Base-by-base conservation (phyloP, 495 filamentous ascomycete genomes). In the Podospora sp. region DNA sequence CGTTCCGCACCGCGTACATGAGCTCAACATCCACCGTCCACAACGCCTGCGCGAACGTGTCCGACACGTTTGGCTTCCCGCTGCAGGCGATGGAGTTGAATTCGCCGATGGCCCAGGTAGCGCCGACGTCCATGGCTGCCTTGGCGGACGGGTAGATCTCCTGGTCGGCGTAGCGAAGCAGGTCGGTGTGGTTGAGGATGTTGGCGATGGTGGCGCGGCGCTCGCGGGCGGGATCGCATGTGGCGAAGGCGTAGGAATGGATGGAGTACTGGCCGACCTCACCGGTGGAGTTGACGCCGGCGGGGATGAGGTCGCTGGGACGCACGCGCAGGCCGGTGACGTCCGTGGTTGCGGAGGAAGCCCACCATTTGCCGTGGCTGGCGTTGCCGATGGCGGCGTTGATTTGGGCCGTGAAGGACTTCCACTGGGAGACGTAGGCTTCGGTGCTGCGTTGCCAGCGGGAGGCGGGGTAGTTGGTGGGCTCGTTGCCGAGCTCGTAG, bases 181-280 rank as follows among this genome's bases (percentile, higher is more conserved):
- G 67, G 24, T 69, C 71, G 26, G 70, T 72, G 50, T 72, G 70
- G 63, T 72, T 73, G 33, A 75, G 71, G 46, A 75, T 61, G 62
- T 75, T 76, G 40, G 70, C 57, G 46, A 72, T 68, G 8, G 74
- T 75, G 8, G 75, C 73, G 14, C 65, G 66, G 8, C 49, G 50
- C 20, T 73, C 74, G 20, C 73, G 65, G 7, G 65, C 63, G 16
- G 74, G 74, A 27, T 76, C 74, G 65, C 73, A 76, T 1, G 75
- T 74, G 20, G 73, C 71, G 60, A 75, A 77, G 14, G 74, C 69
- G 55, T 77, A 76, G 50, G 71, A 72, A 64, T 77, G 75, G 56
- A 71, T 71, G 5, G 72, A 75, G 69, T 77, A 77, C 61, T 72
- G 70, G 18, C 66, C 66, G 6, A 72, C 70, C 51, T 57, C 25